phyloP scores from a whole-genome alignment of 2,329 filamentous ascomycete genomes.

The Cladosporium phlei region DNA sequence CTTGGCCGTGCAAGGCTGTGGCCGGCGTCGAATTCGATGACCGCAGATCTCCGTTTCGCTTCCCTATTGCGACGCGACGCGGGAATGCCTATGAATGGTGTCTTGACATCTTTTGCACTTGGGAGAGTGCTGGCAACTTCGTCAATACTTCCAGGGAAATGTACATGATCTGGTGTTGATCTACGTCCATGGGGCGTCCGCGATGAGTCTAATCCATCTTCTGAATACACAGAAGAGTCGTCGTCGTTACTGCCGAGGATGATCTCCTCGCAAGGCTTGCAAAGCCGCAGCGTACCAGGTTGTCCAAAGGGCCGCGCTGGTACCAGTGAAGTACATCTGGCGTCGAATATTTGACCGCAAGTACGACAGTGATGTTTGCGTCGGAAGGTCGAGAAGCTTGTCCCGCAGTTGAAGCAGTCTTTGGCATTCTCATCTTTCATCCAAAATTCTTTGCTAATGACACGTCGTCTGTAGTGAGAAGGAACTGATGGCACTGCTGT shows the following conservation, averaged over 20 bases:
- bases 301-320: conserved; percentile 84
- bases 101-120: conserved; percentile 35
- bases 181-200: conserved; percentile 21
- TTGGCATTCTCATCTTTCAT: conserved; percentile 99
- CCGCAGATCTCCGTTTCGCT: conserved; percentile 74
- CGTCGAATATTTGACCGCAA: conserved; percentile 98
- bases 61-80: conserved; percentile 65
- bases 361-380: conserved; percentile 94
- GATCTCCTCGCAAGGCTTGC: conserved; percentile 85
- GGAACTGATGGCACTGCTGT: conserved; percentile 29
- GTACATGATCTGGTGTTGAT: conserved; percentile 9
- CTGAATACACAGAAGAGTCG: conserved; percentile 84
- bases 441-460: conserved; percentile 95
- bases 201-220: conserved; percentile 51
- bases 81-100: conserved; percentile 62
- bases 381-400: conserved; percentile 86
- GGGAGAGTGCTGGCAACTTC: conserved; percentile 23
- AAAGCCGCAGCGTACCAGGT: conserved; percentile 76
- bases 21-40: conserved; percentile 83
- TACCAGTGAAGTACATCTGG: conserved; percentile 90
- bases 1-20: conserved; percentile 78
- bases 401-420: conserved; percentile 89
- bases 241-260: conserved; percentile 87
- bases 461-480: conserved; percentile 71
- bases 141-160: conserved; percentile 16